phyloP scores from a whole-genome alignment of 148 eudicot genomes.

The Amaranthus cruentus region DNA sequence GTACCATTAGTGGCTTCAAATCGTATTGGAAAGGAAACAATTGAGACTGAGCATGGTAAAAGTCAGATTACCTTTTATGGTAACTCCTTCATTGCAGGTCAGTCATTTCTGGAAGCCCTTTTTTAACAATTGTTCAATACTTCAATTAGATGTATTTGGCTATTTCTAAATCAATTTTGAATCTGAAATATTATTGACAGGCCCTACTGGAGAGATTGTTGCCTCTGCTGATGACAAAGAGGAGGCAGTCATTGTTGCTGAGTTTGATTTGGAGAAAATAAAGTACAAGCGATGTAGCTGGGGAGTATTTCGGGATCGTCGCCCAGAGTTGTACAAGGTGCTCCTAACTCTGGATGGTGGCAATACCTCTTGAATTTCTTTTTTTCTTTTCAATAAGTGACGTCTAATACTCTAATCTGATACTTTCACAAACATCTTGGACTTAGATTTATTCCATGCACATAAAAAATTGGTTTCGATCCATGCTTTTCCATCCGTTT shows the following conservation, averaged over 20 bases:
- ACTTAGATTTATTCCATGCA: background rate
- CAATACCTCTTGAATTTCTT: slow-evolving; percentile 32
- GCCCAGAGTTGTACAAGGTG: slow-evolving; percentile 92
- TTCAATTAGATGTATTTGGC: background rate
- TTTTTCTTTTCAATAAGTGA: background rate
- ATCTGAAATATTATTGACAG: slow-evolving; percentile 29
- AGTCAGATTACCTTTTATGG: slow-evolving; percentile 98
- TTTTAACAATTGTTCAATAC: background rate
- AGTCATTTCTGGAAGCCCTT: background rate
- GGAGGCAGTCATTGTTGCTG: slow-evolving; percentile 76
- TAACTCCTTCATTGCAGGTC: slow-evolving; percentile 94
- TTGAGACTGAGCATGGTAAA: slow-evolving; percentile 84
- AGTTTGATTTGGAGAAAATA: slow-evolving; percentile 73
- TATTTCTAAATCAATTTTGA: background rate
- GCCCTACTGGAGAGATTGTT: slow-evolving; percentile 85
- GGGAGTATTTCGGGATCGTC: slow-evolving; percentile 94
- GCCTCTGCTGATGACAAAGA: slow-evolving; percentile 71
- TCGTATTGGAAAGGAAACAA: slow-evolving; percentile 82
- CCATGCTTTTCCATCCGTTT: background rate
- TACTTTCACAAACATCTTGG: background rate
- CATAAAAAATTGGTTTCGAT: background rate
- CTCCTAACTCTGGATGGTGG: slow-evolving; percentile 90
- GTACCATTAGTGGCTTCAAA: slow-evolving; percentile 98
- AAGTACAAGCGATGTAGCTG: slow-evolving; percentile 78
- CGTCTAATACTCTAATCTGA: slow-evolving; percentile 3